Evolutionary conservation across 371 early-diverging fungal genomes (phyloP).

Genomic region (Saksenaea oblongispora): DNA sequence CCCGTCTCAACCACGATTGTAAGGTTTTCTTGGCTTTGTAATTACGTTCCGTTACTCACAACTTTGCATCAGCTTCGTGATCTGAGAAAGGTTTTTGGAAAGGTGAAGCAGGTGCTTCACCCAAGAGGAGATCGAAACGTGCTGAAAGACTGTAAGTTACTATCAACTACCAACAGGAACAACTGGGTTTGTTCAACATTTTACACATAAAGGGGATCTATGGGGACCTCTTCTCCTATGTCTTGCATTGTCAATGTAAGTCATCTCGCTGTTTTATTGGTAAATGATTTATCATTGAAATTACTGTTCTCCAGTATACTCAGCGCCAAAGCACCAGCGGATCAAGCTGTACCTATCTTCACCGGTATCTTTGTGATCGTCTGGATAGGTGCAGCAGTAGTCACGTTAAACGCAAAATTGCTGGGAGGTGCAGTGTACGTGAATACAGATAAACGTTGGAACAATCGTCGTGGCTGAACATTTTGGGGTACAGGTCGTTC

Average conservation of each 20-base stretch:
- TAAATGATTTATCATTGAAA: not conserved
- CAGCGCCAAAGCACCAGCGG: constrained; percentile 62
- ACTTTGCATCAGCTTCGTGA: constrained; percentile 67
- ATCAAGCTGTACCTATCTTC: constrained; percentile 85
- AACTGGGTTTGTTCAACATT: not conserved
- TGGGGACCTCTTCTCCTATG: constrained; percentile 96
- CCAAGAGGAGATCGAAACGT: constrained; percentile 69
- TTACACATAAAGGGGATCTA: constrained; percentile 73
- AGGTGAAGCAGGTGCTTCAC: constrained; percentile 72
- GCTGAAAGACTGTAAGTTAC: constrained; percentile 73
- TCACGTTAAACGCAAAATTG: constrained; percentile 90
- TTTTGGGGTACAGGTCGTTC: too few relatives aligned
- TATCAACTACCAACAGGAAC: constrained; percentile 15
- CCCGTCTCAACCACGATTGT: constrained; percentile 84
- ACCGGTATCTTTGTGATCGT: constrained; percentile 90
- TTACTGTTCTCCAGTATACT: constrained; percentile 42
- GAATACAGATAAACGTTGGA: not conserved
- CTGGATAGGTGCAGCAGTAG: constrained; percentile 90
- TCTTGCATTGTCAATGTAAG: constrained; percentile 81
- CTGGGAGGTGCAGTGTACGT: constrained; percentile 86
- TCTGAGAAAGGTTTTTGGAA: constrained; percentile 69
- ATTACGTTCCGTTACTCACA: too few relatives aligned
- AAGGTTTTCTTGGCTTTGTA: constrained; percentile 21
- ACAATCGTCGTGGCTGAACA: too few relatives aligned
- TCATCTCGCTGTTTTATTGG: not conserved